Base-by-base conservation (phyloP, 202 grass and related monocot genomes). In the Carex arenaria region DNA sequence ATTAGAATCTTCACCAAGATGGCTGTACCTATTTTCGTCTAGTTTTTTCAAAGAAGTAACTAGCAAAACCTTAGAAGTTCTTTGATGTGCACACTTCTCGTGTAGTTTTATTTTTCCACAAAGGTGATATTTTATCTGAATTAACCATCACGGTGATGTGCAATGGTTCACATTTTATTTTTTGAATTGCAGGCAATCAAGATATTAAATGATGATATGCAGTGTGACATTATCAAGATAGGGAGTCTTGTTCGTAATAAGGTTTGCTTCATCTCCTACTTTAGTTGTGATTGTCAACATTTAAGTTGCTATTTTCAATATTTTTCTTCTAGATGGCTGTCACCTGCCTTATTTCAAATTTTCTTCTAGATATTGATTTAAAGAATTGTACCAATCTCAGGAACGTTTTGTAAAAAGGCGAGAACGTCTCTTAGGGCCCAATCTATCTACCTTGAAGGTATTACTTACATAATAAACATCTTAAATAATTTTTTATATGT, bases 361-460 rank as follows among this genome's bases (percentile, higher is more conserved):
- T 75, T 30, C 14, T 64, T 72, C 10, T 43, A 68, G 19, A 84
- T 76, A 57, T 81, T 71, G 84, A 61, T 71, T 64, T 64, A 61
- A 22, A 18, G 80, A 85, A 85, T 55, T 81, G 28, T 87, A 45
- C 70, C 31, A 86, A 84, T 64, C 81, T 28, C 86, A 99, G 96
- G 96, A 98, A 85, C 87, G 93, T 2, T 98, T 98, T 87, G 91
- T 95, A n/a, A 98, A 95, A 87, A 95, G 96, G 80, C 95, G 95
- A 86, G 96, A 98, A 88, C 91, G 96, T n/a, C 93, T 98, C 83
- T 89, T 95, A 77, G 93, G 96, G 51, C 96, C 95, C 82, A 95
- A 99, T 87, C 64, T 95, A 54, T 92, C 96, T 63, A 95, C 96
- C 47, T 91, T 99, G 3, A 99, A 99, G 95, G 95, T 90, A 89